Base-by-base conservation (phyloP, 805 yeast species). In the Saturnispora galanensis region DNA sequence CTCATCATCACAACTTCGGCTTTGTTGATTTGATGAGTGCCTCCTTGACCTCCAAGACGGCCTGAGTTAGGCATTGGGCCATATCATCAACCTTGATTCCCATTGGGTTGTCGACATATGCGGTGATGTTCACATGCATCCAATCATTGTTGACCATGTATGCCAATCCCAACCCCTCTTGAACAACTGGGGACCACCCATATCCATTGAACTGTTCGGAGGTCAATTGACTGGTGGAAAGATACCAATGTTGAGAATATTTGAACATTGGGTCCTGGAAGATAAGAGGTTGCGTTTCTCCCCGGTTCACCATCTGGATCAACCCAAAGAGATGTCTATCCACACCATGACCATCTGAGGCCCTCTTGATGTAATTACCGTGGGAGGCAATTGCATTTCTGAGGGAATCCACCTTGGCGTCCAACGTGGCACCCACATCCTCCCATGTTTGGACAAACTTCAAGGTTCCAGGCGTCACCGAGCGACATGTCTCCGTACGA, bases 161-260 rank as follows among this genome's bases (percentile, higher is more conserved):
- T 8, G 96, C 97, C 50, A 86, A 73, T 7, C 97, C 98, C 56
- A 84, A 80, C 8, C 98, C 98, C 49, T 82, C 85, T 58, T 89
- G 95, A 55, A 84, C 79, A 41, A 93, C 97, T 63, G 94, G 95
- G 15, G 96, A 77, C 86, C 88, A 90, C 31, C 98, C 98, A 73
- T 89, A 90, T 38, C 94, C 89, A 61, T 87, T 87, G 66, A 87
- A 85, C 63, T 70, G 71, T 55, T 81, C 84, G 5, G 94, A 83
- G 8, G 93, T 83, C 52, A 90, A 71, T 65, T 90, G 97, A 1
- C 96, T 87, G 2, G 96, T 79, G 15, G 95, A 84, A 42, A 90
- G 63, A 62, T 74, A 80, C 98, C 98, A 90, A 38, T 84, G 76
- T 30, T 79, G 68, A 5, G 94, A 81, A 68, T 86, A 90, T 40